A percentile compares a stretch with the other conserved stretches of the same genome.
These are phyloP conservation scores for Juncus inflexus DNA, from an alignment of 176 grass and related monocot species.

Conservation along the genomic window DNA sequence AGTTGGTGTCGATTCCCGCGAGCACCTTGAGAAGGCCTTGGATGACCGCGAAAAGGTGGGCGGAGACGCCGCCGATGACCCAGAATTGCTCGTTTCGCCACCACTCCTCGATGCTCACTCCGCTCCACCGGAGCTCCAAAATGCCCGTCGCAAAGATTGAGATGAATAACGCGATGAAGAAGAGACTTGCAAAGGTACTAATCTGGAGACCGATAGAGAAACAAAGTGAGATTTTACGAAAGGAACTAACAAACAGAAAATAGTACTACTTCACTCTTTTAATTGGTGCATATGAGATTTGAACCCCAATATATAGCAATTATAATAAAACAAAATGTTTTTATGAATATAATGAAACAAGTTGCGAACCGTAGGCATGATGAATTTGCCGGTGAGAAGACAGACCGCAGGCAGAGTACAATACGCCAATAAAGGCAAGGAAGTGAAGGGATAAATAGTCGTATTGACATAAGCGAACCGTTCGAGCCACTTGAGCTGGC, in stretches of 20 bases:
- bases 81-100: constrained; percentile 99
- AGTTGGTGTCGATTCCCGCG: constrained; percentile 84
- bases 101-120: constrained; percentile 99
- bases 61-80: constrained; percentile 95
- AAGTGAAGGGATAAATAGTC: constrained; percentile 98
- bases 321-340: background rate
- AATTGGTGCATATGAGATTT: constrained; percentile 1
- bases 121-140: constrained; percentile 88
- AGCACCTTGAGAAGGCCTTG: constrained; percentile 95
- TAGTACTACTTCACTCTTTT: background rate
- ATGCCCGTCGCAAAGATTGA: constrained; percentile 99
- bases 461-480: constrained; percentile 99
- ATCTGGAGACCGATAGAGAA: constrained; percentile 42
- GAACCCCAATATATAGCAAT: background rate
- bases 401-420: constrained; percentile 89
- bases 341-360: background rate
- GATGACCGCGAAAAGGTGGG: constrained; percentile 88
- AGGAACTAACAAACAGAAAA: background rate
- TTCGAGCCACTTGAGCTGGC: constrained; percentile 99
- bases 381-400: constrained; percentile 99
- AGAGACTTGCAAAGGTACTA: constrained; percentile 91
- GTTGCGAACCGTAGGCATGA: constrained; percentile 85
- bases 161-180: constrained; percentile 98
- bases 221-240: background rate
- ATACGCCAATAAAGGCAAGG: constrained; percentile 85